Conservation (phyloP, 768 basidiomycete genomes). For the Mycena belliarum region DNA sequence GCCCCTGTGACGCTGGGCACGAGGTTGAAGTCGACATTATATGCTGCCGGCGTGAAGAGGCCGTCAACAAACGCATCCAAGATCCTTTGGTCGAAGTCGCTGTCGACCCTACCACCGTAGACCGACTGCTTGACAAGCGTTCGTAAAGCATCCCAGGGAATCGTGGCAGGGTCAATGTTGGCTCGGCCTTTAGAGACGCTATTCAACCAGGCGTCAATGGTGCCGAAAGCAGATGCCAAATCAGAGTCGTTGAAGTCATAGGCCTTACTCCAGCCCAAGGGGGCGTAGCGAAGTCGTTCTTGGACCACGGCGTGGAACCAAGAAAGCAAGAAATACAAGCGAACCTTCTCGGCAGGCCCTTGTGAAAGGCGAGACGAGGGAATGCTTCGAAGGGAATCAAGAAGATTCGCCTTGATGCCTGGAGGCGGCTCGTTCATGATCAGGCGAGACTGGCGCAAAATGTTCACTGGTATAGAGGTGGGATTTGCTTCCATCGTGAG, state of each 20-base stretch:
- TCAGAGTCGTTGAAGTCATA: constrained; percentile 99
- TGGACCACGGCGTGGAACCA: constrained; percentile 99
- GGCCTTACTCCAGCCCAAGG: constrained; percentile 93
- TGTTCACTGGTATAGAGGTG: constrained; percentile 91
- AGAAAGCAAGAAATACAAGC: constrained; percentile 92
- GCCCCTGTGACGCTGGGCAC: constrained; percentile 64
- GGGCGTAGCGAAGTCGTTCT: constrained; percentile 94
- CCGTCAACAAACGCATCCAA: constrained; percentile 91
- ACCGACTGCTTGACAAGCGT: constrained; percentile 94
- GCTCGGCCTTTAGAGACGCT: constrained; percentile 81
- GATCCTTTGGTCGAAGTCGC: constrained; percentile 91
- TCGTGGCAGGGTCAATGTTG: constrained; percentile 87
- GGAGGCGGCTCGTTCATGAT: constrained; percentile 99
- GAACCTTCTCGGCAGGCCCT: constrained; percentile 90
- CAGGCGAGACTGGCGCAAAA: constrained; percentile 91
- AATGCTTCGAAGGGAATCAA: constrained; percentile 84
- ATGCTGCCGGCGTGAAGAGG: constrained; percentile 85
- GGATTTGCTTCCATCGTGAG: constrained; percentile 98
- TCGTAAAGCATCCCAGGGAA: constrained; percentile 96
- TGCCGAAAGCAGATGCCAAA: constrained; percentile 87
- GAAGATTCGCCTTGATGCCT: constrained; percentile 92
- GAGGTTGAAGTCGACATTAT: constrained; percentile 91
- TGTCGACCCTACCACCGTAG: constrained; percentile 92
- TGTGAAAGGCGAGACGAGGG: constrained; percentile 68
- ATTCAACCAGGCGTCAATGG: constrained; percentile 90